These are phyloP conservation scores for Podospora pseudoanserina DNA, from an alignment of 495 filamentous ascomycete genomes.

Conservation along the genomic window DNA sequence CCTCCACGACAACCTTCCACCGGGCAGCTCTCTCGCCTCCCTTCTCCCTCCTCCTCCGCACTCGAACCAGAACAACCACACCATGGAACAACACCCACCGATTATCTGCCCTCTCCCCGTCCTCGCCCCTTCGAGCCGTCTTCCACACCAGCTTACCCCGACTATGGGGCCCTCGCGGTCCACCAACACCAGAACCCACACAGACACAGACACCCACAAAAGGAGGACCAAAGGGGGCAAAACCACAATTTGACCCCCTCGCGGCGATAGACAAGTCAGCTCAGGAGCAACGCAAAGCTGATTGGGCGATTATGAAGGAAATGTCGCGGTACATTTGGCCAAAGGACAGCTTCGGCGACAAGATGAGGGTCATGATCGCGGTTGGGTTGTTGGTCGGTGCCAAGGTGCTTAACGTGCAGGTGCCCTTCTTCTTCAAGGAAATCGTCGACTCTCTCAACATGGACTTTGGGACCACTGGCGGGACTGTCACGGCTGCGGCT, in stretches of 20 bases:
- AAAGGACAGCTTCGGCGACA: slow-evolving; percentile 78
- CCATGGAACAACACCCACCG: slow-evolving; percentile 1
- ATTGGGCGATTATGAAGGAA: slow-evolving; percentile 98
- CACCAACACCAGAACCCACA: slow-evolving; percentile 9
- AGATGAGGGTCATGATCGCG: slow-evolving; percentile 76
- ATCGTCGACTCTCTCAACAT: slow-evolving; percentile 98
- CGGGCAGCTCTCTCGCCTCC: slow-evolving; percentile 4
- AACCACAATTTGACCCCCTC: slow-evolving; percentile 26
- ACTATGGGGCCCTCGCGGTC: slow-evolving; percentile 8
- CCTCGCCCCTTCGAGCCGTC: slow-evolving; percentile 19
- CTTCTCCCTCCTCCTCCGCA: slow-evolving; percentile 13
- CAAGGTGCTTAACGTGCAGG: slow-evolving; percentile 94
- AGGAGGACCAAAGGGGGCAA: slow-evolving; percentile 5
- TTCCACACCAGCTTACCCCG: slow-evolving; percentile 24
- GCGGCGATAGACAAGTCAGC: slow-evolving; percentile 50
- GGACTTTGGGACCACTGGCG: slow-evolving; percentile 76
- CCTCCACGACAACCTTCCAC: slow-evolving; percentile 16
- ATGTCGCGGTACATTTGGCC: slow-evolving; percentile 98
- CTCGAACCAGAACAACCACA: slow-evolving; percentile 3
- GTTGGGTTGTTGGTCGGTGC: slow-evolving; percentile 79
- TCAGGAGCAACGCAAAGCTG: slow-evolving; percentile 89
- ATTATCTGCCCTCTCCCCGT: background rate
- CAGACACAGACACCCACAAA: background rate
- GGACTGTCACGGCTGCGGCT: slow-evolving; percentile 82
- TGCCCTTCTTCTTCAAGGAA: slow-evolving; percentile 97